phyloP scores from a whole-genome alignment of 345 rosid species.

The Microcos paniculata region DNA sequence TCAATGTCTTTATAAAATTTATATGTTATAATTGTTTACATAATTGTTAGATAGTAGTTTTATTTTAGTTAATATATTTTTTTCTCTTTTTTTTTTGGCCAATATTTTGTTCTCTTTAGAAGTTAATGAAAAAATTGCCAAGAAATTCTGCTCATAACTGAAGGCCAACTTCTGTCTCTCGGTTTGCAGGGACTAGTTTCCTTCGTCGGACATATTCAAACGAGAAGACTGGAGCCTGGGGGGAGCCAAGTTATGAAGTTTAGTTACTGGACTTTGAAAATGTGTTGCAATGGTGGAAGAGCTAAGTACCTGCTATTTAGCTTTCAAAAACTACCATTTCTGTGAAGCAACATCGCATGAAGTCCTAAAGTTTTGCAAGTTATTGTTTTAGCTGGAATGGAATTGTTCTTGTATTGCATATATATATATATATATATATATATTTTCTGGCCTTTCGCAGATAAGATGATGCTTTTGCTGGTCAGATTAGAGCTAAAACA shows the following conservation, averaged over 20 bases:
- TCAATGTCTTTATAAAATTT: neutral
- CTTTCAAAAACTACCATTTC: neutral
- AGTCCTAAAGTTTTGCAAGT: too few species aligned
- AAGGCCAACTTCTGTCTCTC: neutral
- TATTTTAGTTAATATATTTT: too few species aligned
- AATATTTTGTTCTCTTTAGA: neutral
- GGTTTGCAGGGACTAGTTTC: constrained; percentile 4
- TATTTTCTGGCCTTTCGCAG: neutral
- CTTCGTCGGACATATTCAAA: neutral
- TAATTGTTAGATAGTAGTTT: neutral
- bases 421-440: too few species aligned
- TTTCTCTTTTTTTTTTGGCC: too few species aligned
- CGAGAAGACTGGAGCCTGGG: neutral
- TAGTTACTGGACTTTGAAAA: neutral
- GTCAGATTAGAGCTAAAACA: too few species aligned
- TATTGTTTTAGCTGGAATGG: neutral
- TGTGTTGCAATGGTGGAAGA: neutral
- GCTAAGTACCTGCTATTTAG: neutral
- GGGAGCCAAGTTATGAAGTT: neutral
- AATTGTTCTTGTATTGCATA: neutral
- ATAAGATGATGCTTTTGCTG: neutral
- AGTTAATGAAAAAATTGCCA: neutral
- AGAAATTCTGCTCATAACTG: neutral
- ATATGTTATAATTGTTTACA: neutral
- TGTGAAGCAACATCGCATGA: neutral